Base-by-base conservation (phyloP, 345 rosid species). In the Acer campestre region DNA sequence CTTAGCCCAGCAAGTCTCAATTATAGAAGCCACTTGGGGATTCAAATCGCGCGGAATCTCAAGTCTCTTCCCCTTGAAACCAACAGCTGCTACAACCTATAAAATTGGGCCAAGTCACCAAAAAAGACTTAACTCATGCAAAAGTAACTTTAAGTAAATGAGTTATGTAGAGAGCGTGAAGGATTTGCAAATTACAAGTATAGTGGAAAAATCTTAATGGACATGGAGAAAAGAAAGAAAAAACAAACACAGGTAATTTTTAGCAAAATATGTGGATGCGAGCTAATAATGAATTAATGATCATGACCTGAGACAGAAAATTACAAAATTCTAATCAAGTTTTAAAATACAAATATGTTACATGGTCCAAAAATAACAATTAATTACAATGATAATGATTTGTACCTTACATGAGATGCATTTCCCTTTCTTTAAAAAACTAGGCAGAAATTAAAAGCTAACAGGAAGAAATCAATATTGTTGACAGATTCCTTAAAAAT, bases 51-150 rank as follows among this genome's bases (percentile, higher is more conserved):
- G 86, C 0, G 99, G 98, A 82, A 97, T 94, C 76, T 94, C 99
- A 80, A 94, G 98, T 80, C 99, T 90, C 82, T 89, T 91, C 61
- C 86, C 80, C 85, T 89, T 94, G 83, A 97, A 97, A 68, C 98
- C 99, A 84, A 97, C 99, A 48, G 98, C 99, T 68, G 99, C 99
- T 72, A 97, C 99, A 84, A 97, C 99, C 99, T 96, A 78, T 51
- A 80, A 70, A 79, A 75, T 8, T 53, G 25, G n/a, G 65, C 56
- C 23, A 38, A 8, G 56, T 18, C 48, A 29, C 58, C 8, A 48
- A 67, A 72, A 10, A 48, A 29, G 51, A 70, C 16, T 53, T 7
- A 38, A 16, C 27, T 8, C 67, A 67, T 55, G 13, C 22, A 56
- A 31, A 63, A 42, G 10, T 58, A 16, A 16, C 13, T 51, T 31